phyloP scores from a whole-genome alignment of 805 yeast genomes.

The Blastobotrys peoriensis region DNA sequence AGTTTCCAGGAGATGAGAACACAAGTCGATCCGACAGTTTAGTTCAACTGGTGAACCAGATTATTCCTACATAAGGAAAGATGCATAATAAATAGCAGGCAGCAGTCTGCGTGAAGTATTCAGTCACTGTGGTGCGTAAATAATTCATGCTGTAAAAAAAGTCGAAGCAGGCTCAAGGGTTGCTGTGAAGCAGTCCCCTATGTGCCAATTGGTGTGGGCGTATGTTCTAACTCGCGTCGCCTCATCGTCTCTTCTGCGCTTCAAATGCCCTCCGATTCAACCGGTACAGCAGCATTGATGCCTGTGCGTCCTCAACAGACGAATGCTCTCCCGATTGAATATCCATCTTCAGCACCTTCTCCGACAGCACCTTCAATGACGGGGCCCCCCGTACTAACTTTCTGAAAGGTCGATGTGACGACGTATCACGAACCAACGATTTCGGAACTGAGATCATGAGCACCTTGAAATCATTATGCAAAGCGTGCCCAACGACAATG shows the following conservation, averaged over 20 bases:
- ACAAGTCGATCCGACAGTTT: not conserved
- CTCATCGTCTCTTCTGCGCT: not conserved
- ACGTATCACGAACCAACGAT: conserved; percentile 63
- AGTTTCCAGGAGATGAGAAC: not conserved
- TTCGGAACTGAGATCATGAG: conserved; percentile 64
- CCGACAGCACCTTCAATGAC: conserved; percentile 57
- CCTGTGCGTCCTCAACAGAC: conserved; percentile 85
- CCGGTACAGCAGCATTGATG: conserved; percentile 77
- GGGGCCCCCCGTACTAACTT: conserved; percentile 65
- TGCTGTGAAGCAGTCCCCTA: too few relatives aligned
- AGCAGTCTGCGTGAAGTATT: too few relatives aligned
- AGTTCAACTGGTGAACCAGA: not conserved
- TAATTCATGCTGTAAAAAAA: not conserved
- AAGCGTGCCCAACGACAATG: conserved; percentile 73
- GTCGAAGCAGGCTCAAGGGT: too few relatives aligned
- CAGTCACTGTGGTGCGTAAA: not conserved
- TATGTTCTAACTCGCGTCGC: not conserved
- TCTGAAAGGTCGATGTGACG: conserved; percentile 54
- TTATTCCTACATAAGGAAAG: not conserved
- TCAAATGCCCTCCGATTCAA: conserved; percentile 38
- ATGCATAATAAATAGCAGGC: not conserved
- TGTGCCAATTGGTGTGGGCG: too few relatives aligned
- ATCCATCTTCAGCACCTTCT: conserved; percentile 48
- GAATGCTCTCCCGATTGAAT: conserved; percentile 77
- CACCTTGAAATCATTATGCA: conserved; percentile 69